phyloP scores from a whole-genome alignment of 208 protist species.

The Naegleria lovaniensis region DNA sequence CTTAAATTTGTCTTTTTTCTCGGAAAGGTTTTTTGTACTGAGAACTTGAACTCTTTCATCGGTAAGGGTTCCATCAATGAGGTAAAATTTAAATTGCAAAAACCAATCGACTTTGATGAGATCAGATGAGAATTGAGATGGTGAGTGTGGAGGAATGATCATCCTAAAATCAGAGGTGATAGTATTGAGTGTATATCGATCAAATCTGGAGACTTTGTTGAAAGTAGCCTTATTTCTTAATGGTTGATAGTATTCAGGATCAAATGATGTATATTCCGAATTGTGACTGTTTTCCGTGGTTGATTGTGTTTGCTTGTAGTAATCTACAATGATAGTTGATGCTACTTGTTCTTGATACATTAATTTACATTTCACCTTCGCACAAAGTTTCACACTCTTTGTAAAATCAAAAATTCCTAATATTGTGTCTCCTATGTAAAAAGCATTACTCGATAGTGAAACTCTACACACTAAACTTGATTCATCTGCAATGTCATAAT shows the following conservation, averaged over 20 bases:
- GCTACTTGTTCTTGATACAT: not conserved
- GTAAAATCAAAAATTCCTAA: conserved; percentile 17
- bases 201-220: not conserved
- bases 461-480: not conserved
- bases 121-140: not conserved
- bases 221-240: not conserved
- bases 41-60: not conserved
- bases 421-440: conserved; percentile 4
- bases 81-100: conserved; percentile 6
- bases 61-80: not conserved
- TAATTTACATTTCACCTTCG: not conserved
- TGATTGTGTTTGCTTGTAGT: not conserved
- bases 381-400: not conserved
- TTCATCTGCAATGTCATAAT: conserved; percentile 12
- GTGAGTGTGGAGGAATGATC: conserved; percentile 17
- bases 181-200: not conserved
- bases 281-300: not conserved
- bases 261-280: not conserved
- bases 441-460: not conserved
- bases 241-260: not conserved
- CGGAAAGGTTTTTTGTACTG: not conserved
- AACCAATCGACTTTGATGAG: not conserved
- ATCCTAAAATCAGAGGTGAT: conserved; percentile 10
- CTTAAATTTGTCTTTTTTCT: not conserved
- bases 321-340: not conserved